These are phyloP conservation scores for Posidonia oceanica DNA, from an alignment of 116 monocot species.

Conservation along the genomic window DNA sequence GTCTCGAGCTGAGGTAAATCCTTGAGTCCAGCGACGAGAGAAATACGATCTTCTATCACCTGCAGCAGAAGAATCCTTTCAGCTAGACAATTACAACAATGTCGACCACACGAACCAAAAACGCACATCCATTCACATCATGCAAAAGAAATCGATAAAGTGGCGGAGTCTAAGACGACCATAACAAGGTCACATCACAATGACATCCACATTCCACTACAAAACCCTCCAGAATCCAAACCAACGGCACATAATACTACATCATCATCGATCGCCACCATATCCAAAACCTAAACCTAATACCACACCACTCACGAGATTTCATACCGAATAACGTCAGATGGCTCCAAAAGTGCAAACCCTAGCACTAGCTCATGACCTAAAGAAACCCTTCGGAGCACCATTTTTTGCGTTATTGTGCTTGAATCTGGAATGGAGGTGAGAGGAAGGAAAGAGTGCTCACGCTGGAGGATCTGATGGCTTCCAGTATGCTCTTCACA, in stretches of 20 bases:
- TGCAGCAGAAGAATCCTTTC: not conserved
- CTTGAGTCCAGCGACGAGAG: slow-evolving; percentile 46
- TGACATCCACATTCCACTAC: no score
- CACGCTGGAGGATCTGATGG: slow-evolving; percentile 15
- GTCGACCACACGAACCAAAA: not conserved
- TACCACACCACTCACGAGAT: not conserved
- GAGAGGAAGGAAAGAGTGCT: not conserved
- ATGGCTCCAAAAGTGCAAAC: not conserved
- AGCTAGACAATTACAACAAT: not conserved
- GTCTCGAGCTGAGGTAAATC: slow-evolving; percentile 22
- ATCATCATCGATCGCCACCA: no score
- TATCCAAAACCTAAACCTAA: not conserved
- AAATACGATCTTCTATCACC: slow-evolving; percentile 31
- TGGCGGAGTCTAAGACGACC: no score
- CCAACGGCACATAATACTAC: not conserved
- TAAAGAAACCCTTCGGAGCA: not conserved
- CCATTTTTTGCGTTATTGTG: not conserved
- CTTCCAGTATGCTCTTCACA: slow-evolving; percentile 9
- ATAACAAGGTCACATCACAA: no score
- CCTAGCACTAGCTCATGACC: no score
- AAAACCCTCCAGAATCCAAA: not conserved
- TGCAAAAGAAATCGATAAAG: no score
- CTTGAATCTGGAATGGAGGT: not conserved
- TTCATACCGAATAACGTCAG: not conserved
- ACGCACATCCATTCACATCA: not conserved